Evolutionary conservation across 164 flowering plant genomes (phyloP).

Genomic region (Nymphaea colorata): DNA sequence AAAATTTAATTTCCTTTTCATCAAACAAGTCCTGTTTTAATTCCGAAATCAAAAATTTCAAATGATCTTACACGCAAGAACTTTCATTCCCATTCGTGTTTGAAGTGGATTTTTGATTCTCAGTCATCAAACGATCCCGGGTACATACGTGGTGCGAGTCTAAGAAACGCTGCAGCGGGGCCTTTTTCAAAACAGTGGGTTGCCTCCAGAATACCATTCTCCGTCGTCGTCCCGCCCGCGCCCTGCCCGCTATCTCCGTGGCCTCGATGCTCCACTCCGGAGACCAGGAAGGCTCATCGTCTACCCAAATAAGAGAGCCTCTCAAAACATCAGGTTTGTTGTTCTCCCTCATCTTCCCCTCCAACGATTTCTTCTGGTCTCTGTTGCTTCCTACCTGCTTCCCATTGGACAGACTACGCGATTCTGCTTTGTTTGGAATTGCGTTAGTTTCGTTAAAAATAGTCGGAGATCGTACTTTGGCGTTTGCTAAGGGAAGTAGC

Average conservation of each 20-base stretch:
- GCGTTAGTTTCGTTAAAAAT: not conserved
- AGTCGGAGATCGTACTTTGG: not conserved
- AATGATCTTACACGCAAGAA: too few species aligned
- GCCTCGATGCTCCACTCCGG: not conserved
- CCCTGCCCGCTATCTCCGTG: not conserved
- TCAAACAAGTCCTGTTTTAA: too few species aligned
- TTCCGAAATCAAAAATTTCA: too few species aligned
- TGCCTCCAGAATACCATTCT: not conserved
- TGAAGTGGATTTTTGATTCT: too few species aligned
- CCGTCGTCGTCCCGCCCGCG: not conserved
- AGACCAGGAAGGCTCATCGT: not conserved
- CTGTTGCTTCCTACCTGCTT: not conserved
- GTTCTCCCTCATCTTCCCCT: not conserved
- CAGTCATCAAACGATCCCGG: too few species aligned
- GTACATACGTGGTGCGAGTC: too few species aligned
- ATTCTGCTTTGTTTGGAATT: not conserved
- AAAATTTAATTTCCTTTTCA: too few species aligned
- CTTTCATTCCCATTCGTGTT: too few species aligned
- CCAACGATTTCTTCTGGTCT: not conserved
- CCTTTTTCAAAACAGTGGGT: not conserved
- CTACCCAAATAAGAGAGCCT: not conserved
- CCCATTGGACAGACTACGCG: not conserved
- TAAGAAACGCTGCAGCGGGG: too few species aligned
- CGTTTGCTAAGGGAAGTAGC: too few species aligned
- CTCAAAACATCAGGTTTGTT: not conserved